These are phyloP conservation scores for Hydrangea macrophylla DNA, from an alignment of 148 eudicot genomes.

Conservation along the genomic window DNA sequence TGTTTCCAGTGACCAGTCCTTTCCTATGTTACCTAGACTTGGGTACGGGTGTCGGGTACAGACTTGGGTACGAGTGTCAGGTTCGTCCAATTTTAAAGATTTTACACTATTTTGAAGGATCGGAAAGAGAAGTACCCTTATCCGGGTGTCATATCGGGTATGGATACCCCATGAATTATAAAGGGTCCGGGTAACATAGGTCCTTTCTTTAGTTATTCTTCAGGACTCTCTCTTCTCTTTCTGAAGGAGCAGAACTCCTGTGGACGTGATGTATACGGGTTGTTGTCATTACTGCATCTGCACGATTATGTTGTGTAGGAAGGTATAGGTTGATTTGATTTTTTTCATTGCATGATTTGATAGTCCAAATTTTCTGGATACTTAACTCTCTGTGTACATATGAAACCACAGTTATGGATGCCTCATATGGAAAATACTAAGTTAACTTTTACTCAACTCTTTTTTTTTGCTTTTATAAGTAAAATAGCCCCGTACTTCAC, in stretches of 20 bases:
- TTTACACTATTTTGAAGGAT: too few relatives aligned
- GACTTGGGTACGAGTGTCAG: too few relatives aligned
- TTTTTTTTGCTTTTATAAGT: too few relatives aligned
- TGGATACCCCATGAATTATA: too few relatives aligned
- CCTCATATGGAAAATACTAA: not conserved
- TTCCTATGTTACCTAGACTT: too few relatives aligned
- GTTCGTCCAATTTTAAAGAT: too few relatives aligned
- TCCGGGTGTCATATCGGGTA: too few relatives aligned
- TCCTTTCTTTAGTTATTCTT: not conserved
- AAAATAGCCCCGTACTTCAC: not conserved
- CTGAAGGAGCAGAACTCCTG: not conserved
- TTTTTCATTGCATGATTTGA: not conserved
- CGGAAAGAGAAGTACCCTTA: too few relatives aligned
- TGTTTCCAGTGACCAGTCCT: not conserved
- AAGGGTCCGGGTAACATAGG: too few relatives aligned
- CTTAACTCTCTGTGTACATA: not conserved
- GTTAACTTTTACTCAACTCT: too few relatives aligned
- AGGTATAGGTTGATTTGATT: not conserved
- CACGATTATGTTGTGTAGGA: conserved; percentile 1
- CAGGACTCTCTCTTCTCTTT: not conserved
- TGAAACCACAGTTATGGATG: not conserved
- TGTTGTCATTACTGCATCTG: not conserved
- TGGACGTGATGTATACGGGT: not conserved
- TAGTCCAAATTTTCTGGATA: not conserved
- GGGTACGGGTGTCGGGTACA: too few relatives aligned